Percentiles rank a stretch among this genome's conserved stretches.
Evolutionary conservation across 83 land plant genomes (phyloP).

Genomic region (Diphasiastrum complanatum): DNA sequence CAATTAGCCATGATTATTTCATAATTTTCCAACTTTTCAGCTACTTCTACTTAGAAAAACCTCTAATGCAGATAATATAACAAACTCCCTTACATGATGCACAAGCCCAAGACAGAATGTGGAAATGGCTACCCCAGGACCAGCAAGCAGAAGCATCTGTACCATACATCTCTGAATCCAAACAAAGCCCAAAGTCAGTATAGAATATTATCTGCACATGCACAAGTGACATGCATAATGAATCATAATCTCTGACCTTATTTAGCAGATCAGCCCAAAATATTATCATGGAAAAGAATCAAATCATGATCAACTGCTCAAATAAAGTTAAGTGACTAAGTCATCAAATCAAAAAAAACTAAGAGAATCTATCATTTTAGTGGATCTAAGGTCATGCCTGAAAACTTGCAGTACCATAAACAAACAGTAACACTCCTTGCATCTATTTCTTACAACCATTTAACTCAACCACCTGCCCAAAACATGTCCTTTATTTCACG

Average conservation of each 20-base stretch:
- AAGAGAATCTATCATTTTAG: neutral
- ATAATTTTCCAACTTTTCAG: neutral
- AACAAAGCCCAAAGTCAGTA: neutral
- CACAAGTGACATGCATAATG: neutral
- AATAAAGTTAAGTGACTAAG: no score
- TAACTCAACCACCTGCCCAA: no score
- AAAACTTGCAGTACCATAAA: no score
- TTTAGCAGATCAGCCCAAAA: no score
- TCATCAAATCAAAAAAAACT: no score
- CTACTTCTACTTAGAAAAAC: neutral
- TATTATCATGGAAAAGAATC: neutral
- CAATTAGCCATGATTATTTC: neutral
- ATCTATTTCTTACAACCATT: no score
- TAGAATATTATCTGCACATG: neutral
- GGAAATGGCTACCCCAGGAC: slow-evolving; percentile 92
- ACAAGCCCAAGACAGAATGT: slow-evolving; percentile 70
- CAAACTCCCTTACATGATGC: slow-evolving; percentile 46
- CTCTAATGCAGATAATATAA: neutral
- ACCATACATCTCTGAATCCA: slow-evolving; percentile 65
- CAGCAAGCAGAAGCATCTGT: slow-evolving; percentile 95
- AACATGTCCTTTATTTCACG: no score
- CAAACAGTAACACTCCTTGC: no score
- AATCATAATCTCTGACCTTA: no score
- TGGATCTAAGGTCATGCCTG: no score
- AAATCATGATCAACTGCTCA: neutral